Evolutionary conservation across 1,284 basidiomycete species (phyloP).

Genomic region (Ustilago hordei): DNA sequence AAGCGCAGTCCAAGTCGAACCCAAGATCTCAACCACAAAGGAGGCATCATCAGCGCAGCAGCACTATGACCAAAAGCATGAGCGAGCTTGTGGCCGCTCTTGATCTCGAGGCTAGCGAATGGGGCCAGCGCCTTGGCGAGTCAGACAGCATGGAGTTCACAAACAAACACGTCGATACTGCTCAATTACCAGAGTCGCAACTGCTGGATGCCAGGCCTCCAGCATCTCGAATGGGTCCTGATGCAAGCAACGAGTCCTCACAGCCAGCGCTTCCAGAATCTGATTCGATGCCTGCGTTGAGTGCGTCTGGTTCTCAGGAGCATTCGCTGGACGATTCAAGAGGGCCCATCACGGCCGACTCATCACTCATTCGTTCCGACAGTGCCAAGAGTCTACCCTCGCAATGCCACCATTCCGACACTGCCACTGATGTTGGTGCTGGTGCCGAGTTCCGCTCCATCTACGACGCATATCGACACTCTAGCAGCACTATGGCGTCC

Average conservation of each 20-base stretch:
- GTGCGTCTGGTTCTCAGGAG: constrained; percentile 32
- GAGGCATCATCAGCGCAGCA: constrained; percentile 23
- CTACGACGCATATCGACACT: constrained; percentile 34
- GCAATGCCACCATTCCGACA: not conserved
- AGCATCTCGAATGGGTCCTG: not conserved
- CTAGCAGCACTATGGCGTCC: constrained; percentile 27
- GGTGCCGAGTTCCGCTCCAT: constrained; percentile 30
- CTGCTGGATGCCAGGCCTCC: not conserved
- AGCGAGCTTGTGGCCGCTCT: constrained; percentile 46
- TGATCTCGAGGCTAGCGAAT: constrained; percentile 32
- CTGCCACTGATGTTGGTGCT: not conserved
- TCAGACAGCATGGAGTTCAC: constrained; percentile 3
- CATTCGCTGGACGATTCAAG: constrained; percentile 20
- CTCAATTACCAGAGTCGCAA: constrained; percentile 11
- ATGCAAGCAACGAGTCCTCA: not conserved
- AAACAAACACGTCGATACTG: not conserved
- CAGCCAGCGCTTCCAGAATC: constrained; percentile 8
- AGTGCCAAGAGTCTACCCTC: constrained; percentile 10
- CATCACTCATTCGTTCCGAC: constrained; percentile 19
- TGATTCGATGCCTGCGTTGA: constrained; percentile 29
- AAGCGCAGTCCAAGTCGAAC: not conserved
- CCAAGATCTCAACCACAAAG: not conserved
- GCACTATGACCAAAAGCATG: constrained; percentile 40
- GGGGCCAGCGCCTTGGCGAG: constrained; percentile 13
- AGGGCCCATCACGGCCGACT: constrained; percentile 22